Base-by-base conservation (phyloP, 2,329 filamentous ascomycete species). In the Stemphylium lycopersici region DNA sequence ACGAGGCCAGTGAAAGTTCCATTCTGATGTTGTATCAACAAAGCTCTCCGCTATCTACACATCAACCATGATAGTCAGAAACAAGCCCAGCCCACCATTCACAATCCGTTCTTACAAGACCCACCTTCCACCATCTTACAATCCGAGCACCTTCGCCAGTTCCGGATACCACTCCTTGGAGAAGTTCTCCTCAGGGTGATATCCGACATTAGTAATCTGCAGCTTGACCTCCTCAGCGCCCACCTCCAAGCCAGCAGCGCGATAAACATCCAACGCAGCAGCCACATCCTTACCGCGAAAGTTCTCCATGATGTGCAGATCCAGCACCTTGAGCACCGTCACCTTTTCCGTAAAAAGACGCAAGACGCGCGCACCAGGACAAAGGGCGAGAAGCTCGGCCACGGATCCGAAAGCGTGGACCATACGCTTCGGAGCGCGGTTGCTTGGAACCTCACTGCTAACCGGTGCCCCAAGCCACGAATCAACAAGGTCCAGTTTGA, bases 401-500 rank as follows among this genome's bases (percentile, higher is more conserved):
- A 26, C 34, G 10, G 42, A 56, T 31, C 31, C 31, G 45, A 64
- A 42, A 4, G 12, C 15, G 39, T 16, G 24, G 15, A 31, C 39
- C 10, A 12, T 10, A 26, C 24, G 39, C 8, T 5, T 15, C n/a
- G 33, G 33, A 16, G 33, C 45, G 24, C 29, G 45, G 13, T n/a
- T 3, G n/a, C 8, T 20, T 24, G 11, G 6, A 6, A 2, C n/a
- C 26, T 31, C 11, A 31, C 13, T 32, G 22, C 24, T 36, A 32
- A 24, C n/a, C 4, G 7, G 2, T n/a, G 26, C 20, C 2, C 45
- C 47, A 32, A 59, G 39, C 16, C 41, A 37, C 2, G 26, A 49
- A 42, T 63, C 61, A 13, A 53, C 39, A 6, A 65, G 47, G 2
- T 33, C 10, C 10, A 66, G 38, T 3, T 34, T 18, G 29, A 66